These are phyloP conservation scores for Lentinus tigrinus DNA, from an alignment of 768 basidiomycete genomes.

Conservation along the genomic window DNA sequence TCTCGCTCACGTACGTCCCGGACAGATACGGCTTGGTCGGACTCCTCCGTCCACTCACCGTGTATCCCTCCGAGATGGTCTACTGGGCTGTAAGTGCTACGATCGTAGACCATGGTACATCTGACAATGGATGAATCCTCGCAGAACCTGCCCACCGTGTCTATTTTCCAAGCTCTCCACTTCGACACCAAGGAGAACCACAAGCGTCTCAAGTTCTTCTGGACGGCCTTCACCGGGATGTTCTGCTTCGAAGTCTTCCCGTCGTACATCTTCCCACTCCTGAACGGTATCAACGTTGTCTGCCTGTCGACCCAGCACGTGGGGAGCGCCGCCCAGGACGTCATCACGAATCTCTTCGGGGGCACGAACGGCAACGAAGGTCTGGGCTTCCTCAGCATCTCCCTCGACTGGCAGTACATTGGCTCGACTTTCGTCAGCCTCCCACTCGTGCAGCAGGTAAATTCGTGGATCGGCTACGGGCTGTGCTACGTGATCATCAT, in stretches of 20 bases:
- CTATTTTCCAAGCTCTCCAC: conserved; percentile 59
- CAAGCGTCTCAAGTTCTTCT: conserved; percentile 54
- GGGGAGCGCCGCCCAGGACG: conserved; percentile 40
- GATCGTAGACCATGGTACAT: not conserved
- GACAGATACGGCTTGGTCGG: conserved; percentile 59
- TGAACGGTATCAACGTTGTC: conserved; percentile 59
- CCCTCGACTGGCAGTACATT: conserved; percentile 73
- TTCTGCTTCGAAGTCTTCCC: conserved; percentile 54
- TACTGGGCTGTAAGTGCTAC: conserved; percentile 48
- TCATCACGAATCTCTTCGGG: conserved; percentile 66
- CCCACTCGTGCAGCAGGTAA: conserved; percentile 58
- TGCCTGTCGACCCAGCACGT: conserved; percentile 57
- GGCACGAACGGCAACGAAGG: conserved; percentile 69
- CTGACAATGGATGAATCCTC: not conserved
- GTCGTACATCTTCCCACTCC: conserved; percentile 59
- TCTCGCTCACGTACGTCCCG: not conserved
- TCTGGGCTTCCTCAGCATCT: conserved; percentile 56
- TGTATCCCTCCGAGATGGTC: conserved; percentile 65
- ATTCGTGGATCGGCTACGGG: conserved; percentile 54
- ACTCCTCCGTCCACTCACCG: conserved; percentile 54
- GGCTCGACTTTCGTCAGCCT: conserved; percentile 50
- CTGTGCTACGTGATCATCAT: conserved; percentile 54
- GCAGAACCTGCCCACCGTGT: conserved; percentile 56
- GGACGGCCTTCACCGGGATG: conserved; percentile 49
- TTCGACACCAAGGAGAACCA: conserved; percentile 42